phyloP scores from a whole-genome alignment of 192 early-diverging fungal genomes.

The Coemansia sp. region DNA sequence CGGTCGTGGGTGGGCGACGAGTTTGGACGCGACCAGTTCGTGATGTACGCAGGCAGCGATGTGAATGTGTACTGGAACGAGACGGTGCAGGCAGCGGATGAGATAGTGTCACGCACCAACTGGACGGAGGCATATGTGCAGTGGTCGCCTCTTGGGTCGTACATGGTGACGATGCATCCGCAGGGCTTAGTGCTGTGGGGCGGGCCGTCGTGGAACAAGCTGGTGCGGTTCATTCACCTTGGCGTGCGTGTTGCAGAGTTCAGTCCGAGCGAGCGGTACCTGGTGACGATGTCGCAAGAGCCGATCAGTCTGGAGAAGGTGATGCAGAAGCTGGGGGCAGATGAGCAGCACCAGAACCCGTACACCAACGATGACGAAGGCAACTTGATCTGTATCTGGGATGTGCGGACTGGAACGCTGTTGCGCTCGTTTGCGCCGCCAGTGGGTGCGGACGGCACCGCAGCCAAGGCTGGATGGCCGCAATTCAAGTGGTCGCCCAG shows the following conservation, averaged over 20 bases:
- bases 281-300: conserved; percentile 89
- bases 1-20: conserved; percentile 86
- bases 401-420: conserved; percentile 79
- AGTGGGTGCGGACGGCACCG: conserved; percentile 56
- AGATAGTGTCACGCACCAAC: conserved; percentile 60
- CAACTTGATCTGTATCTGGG: conserved; percentile 85
- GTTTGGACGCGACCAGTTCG: conserved; percentile 88
- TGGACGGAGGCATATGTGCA: conserved; percentile 94
- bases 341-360: conserved; percentile 67
- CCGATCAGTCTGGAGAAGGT: conserved; percentile 68
- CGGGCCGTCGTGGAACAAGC: conserved; percentile 86
- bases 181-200: conserved; percentile 97
- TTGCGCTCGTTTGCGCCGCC: conserved; percentile 82
- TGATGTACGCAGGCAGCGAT: conserved; percentile 80
- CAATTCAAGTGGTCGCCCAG: conserved; percentile 94
- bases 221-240: conserved; percentile 88
- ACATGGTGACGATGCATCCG: conserved; percentile 89
- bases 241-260: conserved; percentile 90
- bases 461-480: conserved; percentile 75
- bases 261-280: conserved; percentile 90
- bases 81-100: conserved; percentile 79
- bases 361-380: conserved; percentile 71
- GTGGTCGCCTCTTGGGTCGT: conserved; percentile 95
- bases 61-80: conserved; percentile 90
- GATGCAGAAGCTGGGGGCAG: conserved; percentile 43